phyloP scores from a whole-genome alignment of 2,329 filamentous ascomycete species.

The Passalora sequoiae region DNA sequence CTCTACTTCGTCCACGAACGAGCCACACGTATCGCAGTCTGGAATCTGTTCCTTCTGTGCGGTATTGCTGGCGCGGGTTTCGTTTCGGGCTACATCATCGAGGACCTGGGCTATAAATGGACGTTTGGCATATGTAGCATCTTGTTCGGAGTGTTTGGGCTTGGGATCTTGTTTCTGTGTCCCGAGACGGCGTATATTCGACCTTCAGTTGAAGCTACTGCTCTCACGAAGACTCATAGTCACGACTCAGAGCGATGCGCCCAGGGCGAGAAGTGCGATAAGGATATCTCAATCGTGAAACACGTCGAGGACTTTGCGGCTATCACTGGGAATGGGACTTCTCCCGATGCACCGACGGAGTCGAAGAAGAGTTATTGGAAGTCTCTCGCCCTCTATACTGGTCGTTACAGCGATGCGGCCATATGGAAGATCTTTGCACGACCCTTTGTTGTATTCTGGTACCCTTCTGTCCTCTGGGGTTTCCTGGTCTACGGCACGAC shows the following conservation, averaged over 20 bases:
- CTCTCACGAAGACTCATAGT: slow-evolving; percentile 14
- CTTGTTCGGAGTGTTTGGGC: slow-evolving; percentile 31
- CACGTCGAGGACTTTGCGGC: too few relatives aligned
- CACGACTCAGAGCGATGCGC: too few relatives aligned
- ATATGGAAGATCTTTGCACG: slow-evolving; percentile 35
- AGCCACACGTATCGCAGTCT: slow-evolving; percentile 37
- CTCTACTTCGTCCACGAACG: slow-evolving; percentile 42
- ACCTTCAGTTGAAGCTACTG: neutral
- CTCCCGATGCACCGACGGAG: slow-evolving; percentile 12
- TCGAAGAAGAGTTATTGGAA: slow-evolving; percentile 29
- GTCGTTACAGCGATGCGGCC: slow-evolving; percentile 31
- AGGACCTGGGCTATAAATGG: slow-evolving; percentile 39
- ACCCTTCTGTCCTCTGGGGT: slow-evolving; percentile 32
- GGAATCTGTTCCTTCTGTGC: slow-evolving; percentile 39
- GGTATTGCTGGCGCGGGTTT: slow-evolving; percentile 38
- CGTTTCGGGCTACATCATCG: slow-evolving; percentile 39
- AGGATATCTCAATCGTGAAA: too few relatives aligned
- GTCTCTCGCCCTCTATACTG: slow-evolving; percentile 30
- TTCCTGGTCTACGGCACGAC: slow-evolving; percentile 43
- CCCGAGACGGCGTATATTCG: slow-evolving; percentile 30
- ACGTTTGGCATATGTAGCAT: slow-evolving; percentile 40
- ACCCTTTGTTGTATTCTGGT: slow-evolving; percentile 29
- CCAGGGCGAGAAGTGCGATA: too few relatives aligned
- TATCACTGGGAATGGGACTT: slow-evolving; percentile 18
- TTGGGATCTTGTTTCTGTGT: slow-evolving; percentile 30